Conservation (phyloP, 768 basidiomycete genomes). For the Leccinellum rugosiceps region DNA sequence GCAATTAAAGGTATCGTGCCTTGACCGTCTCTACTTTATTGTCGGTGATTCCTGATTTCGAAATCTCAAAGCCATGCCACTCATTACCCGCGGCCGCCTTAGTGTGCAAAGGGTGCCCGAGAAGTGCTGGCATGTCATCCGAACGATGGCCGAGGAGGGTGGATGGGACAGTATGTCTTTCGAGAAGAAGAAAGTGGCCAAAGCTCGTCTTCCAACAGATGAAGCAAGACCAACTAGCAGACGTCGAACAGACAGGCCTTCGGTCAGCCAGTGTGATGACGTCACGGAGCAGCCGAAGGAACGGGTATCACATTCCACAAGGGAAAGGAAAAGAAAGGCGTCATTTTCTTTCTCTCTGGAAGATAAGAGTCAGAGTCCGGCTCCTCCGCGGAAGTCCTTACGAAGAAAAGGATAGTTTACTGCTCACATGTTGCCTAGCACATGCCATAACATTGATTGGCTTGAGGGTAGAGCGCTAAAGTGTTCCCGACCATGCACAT, state of each 20-base stretch:
- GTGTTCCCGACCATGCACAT: not conserved
- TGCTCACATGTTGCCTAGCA: not conserved
- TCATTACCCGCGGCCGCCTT: conserved; percentile 76
- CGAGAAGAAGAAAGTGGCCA: conserved; percentile 33
- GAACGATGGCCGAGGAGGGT: conserved; percentile 60
- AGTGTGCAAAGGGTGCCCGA: conserved; percentile 81
- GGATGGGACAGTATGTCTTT: conserved; percentile 68
- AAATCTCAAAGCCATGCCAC: conserved; percentile 58
- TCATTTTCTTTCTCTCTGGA: not conserved
- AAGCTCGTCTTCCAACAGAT: not conserved
- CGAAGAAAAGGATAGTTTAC: conserved; percentile 15
- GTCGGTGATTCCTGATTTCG: conserved; percentile 2
- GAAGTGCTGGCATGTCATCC: conserved; percentile 62
- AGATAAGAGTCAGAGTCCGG: not conserved
- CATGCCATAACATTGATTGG: not conserved
- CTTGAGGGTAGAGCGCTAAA: not conserved
- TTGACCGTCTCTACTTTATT: not conserved
- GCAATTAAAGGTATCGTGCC: conserved; percentile 58
- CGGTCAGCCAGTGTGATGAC: not conserved
- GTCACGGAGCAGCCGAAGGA: not conserved
- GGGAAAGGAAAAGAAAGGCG: conserved; percentile 25
- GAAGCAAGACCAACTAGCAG: not conserved
- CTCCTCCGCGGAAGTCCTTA: conserved; percentile 20
- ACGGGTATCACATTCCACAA: not conserved
- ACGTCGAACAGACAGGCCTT: not conserved